Evolutionary conservation across 306 rosid genomes (phyloP).

Genomic region (Cyamopsis tetragonoloba): DNA sequence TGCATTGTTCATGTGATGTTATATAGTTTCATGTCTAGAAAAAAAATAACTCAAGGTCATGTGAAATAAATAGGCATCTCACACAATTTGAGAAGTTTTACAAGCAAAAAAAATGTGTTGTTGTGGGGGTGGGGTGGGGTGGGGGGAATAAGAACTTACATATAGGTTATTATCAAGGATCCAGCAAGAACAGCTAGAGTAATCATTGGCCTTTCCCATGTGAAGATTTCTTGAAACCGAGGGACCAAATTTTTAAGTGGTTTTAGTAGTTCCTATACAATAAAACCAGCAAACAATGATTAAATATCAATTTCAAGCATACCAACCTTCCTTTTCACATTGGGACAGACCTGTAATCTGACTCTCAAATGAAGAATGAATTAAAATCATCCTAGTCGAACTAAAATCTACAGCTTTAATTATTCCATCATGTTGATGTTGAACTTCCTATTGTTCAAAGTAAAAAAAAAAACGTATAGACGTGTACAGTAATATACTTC

Average conservation of each 20-base stretch:
- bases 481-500: background rate
- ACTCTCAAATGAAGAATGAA: constrained; percentile 10
- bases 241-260: constrained; percentile 46
- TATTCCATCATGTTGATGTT: background rate
- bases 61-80: background rate
- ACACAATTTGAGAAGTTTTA: constrained; percentile 1
- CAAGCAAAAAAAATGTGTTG: background rate
- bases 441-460: background rate
- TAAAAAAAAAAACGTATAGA: background rate
- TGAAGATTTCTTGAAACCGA: constrained; percentile 51
- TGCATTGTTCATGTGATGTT: constrained; percentile 28
- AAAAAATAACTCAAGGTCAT: background rate
- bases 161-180: constrained; percentile 53
- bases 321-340: background rate
- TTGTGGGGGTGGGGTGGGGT: too few species aligned
- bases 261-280: constrained; percentile 64
- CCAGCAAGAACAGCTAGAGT: constrained; percentile 46
- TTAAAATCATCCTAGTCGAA: background rate
- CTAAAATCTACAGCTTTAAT: background rate
- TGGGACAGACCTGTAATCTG: background rate
- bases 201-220: constrained; percentile 68
- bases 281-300: constrained; percentile 4
- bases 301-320: constrained; percentile 16
- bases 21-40: background rate
- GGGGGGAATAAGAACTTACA: constrained; percentile 44